Evolutionary conservation across 1,284 basidiomycete species (phyloP).

Genomic region (Puccinia triticina): DNA sequence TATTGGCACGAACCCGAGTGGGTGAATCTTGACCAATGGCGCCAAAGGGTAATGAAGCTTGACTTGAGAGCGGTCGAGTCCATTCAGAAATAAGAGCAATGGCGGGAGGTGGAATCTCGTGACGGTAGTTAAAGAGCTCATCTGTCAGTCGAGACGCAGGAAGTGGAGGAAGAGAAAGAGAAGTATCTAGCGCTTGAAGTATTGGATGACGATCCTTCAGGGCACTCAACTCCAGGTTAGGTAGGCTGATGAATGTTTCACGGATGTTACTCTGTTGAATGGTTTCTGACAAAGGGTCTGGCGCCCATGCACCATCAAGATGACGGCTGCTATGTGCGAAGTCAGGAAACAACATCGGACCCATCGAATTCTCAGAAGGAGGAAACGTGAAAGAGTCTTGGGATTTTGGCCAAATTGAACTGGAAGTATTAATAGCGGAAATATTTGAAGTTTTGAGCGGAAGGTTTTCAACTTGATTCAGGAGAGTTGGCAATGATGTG

Average conservation of each 20-base stretch:
- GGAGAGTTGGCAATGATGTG: not conserved
- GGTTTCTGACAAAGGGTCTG: slow-evolving; percentile 38
- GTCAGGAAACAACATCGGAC: slow-evolving; percentile 19
- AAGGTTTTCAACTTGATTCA: not conserved
- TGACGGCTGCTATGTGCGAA: not conserved
- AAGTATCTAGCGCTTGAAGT: slow-evolving; percentile 16
- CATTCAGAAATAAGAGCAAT: not conserved
- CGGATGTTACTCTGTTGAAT: slow-evolving; percentile 27
- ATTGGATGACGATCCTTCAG: slow-evolving; percentile 21
- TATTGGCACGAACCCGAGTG: not conserved
- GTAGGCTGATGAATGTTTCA: slow-evolving; percentile 33
- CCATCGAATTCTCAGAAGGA: too few relatives aligned
- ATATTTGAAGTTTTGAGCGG: not conserved
- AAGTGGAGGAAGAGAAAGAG: not conserved
- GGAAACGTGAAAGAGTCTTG: not conserved
- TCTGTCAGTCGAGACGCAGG: slow-evolving; percentile 12
- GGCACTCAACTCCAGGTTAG: slow-evolving; percentile 31
- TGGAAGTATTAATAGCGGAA: not conserved
- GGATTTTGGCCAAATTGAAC: not conserved
- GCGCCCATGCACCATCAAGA: slow-evolving; percentile 1
- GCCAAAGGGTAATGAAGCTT: slow-evolving; percentile 17
- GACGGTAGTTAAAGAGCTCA: slow-evolving; percentile 11
- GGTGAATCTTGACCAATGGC: slow-evolving; percentile 32
- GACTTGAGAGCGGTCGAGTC: not conserved
- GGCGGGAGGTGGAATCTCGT: not conserved